Conservation (phyloP, 352 stramenopile genomes). For the Globisporangium takayamanum region DNA sequence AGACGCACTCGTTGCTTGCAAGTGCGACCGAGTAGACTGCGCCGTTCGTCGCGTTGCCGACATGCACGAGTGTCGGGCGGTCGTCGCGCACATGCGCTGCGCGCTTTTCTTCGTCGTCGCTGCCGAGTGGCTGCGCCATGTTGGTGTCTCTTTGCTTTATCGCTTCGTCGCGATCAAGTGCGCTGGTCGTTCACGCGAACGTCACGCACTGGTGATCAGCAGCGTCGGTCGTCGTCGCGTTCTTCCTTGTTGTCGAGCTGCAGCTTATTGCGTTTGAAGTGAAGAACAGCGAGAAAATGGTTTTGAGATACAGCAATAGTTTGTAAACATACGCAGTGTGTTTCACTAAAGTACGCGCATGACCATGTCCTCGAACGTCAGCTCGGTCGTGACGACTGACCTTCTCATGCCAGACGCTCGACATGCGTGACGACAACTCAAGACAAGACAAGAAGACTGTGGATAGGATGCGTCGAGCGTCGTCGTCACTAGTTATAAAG, state of each 20-base stretch:
- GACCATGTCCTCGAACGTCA: no score
- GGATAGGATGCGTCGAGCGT: no score
- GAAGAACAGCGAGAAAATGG: neutral
- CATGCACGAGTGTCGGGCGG: constrained; percentile 24
- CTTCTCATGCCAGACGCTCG: no score
- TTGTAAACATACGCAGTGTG: no score
- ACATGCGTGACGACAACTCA: no score
- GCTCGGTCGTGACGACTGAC: no score
- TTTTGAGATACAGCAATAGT: no score
- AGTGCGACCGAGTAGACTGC: constrained; percentile 28
- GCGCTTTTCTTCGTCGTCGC: constrained; percentile 19
- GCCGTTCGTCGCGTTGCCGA: constrained; percentile 45
- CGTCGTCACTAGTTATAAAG: no score
- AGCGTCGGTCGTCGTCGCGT: neutral
- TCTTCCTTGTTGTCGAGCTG: neutral
- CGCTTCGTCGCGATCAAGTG: neutral
- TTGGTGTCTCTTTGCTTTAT: neutral
- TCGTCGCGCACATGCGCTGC: neutral
- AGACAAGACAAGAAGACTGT: no score
- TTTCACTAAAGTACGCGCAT: no score
- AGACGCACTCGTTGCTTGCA: constrained; percentile 41
- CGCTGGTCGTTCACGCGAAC: neutral
- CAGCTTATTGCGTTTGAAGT: neutral
- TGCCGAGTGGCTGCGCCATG: constrained; percentile 15
- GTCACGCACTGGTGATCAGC: no score